A percentile compares a stretch with the other conserved stretches of the same genome.
Evolutionary conservation across 768 basidiomycete species (phyloP).

Genomic region (Agrocybe pediades): DNA sequence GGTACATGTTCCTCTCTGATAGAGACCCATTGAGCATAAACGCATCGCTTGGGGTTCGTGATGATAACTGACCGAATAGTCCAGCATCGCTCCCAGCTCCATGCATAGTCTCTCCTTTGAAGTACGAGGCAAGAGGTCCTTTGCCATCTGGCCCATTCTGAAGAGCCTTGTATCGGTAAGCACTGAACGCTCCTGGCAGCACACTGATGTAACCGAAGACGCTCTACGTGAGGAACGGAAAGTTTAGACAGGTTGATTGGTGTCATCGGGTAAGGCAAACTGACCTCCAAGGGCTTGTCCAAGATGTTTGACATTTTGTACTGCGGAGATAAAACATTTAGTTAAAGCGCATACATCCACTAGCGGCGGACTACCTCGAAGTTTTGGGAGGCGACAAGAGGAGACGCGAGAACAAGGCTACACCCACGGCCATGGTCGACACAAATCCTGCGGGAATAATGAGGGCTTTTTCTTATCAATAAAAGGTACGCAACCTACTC

Average conservation of each 20-base stretch:
- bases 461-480: background rate
- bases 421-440: slow-evolving; percentile 81
- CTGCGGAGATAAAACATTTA: slow-evolving; percentile 30
- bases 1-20: slow-evolving; percentile 84
- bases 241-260: background rate
- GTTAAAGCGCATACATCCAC: background rate
- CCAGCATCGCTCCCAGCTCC: slow-evolving; percentile 62
- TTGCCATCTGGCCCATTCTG: slow-evolving; percentile 85
- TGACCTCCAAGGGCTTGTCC: slow-evolving; percentile 91
- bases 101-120: slow-evolving; percentile 91
- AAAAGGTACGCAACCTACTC: slow-evolving; percentile 51
- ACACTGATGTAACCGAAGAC: slow-evolving; percentile 88
- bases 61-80: slow-evolving; percentile 54
- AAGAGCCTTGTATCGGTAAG: slow-evolving; percentile 87
- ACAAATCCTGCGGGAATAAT: slow-evolving; percentile 58
- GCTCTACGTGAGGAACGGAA: slow-evolving; percentile 40
- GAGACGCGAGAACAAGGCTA: slow-evolving; percentile 68
- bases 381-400: slow-evolving; percentile 91
- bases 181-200: slow-evolving; percentile 90
- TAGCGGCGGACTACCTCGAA: slow-evolving; percentile 61
- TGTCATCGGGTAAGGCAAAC: slow-evolving; percentile 13
- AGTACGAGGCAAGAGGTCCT: slow-evolving; percentile 90
- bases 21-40: background rate
- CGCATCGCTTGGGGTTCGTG: slow-evolving; percentile 1
- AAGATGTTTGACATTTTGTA: slow-evolving; percentile 97